Conservation (phyloP, 306 rosid species). For the Neltuma alba region DNA sequence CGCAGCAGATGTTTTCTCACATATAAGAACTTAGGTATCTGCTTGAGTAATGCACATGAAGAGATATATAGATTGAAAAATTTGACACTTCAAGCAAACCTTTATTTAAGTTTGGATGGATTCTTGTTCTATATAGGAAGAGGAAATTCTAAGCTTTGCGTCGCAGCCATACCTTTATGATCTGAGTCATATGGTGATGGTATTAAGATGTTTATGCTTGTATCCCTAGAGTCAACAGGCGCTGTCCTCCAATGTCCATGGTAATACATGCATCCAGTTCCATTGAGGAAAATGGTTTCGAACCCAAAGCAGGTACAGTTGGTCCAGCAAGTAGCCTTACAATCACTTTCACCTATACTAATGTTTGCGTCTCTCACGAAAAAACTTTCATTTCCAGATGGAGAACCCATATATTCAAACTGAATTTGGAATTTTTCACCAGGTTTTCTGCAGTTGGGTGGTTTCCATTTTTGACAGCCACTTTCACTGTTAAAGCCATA, state of each 20-base stretch:
- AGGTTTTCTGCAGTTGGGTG: constrained; percentile 16
- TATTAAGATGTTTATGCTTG: background rate
- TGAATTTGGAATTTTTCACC: constrained; percentile 1
- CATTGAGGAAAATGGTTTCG: background rate
- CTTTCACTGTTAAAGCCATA: constrained; percentile 19
- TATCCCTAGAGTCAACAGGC: background rate
- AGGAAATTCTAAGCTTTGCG: background rate
- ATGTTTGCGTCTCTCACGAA: background rate
- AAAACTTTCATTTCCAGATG: background rate
- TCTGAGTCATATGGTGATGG: background rate
- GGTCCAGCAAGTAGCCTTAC: constrained; percentile 24
- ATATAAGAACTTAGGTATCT: background rate
- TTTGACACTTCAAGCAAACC: background rate
- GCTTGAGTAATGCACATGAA: background rate
- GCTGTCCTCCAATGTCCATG: constrained; percentile 16
- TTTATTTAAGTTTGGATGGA: background rate
- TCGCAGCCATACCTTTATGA: background rate
- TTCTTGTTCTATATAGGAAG: too few relatives aligned
- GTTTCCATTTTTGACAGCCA: constrained; percentile 17
- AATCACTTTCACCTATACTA: constrained; percentile 20
- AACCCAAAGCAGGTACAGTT: constrained; percentile 27
- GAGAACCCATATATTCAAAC: background rate
- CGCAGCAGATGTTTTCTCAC: background rate
- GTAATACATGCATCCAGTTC: constrained; percentile 24
- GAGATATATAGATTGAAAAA: background rate